Evolutionary conservation across 192 early-diverging fungal species (phyloP).

Genomic region (Backusella luteola): DNA sequence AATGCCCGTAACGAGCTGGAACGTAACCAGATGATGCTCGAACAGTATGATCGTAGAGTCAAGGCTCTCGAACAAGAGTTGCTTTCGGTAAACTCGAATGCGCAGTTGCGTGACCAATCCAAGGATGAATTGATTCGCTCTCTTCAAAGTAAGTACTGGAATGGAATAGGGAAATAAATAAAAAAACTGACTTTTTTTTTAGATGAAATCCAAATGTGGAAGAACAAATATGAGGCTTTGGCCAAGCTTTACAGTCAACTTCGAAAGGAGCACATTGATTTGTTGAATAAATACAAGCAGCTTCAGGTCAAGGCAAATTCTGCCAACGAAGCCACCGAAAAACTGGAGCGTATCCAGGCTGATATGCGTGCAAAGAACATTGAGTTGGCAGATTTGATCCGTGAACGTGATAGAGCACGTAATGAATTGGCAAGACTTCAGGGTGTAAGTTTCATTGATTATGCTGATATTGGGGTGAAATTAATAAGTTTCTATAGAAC

Average conservation of each 20-base stretch:
- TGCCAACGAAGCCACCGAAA: slow-evolving; percentile 81
- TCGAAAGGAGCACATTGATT: slow-evolving; percentile 91
- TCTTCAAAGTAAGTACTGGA: slow-evolving; percentile 63
- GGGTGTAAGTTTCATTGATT: slow-evolving; percentile 26
- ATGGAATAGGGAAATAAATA: too few relatives aligned
- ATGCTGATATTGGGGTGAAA: neutral
- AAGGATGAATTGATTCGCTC: slow-evolving; percentile 85
- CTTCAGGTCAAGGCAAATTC: slow-evolving; percentile 78
- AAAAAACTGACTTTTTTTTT: neutral
- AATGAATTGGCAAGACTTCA: slow-evolving; percentile 79
- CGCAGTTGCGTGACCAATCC: slow-evolving; percentile 70
- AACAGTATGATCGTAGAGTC: slow-evolving; percentile 86
- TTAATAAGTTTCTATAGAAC: slow-evolving; percentile 37
- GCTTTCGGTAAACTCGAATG: slow-evolving; percentile 61
- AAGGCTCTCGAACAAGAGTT: slow-evolving; percentile 85
- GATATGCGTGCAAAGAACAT: slow-evolving; percentile 71
- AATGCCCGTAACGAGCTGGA: slow-evolving; percentile 74
- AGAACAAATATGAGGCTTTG: slow-evolving; percentile 95
- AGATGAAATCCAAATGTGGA: slow-evolving; percentile 95
- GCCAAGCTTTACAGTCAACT: slow-evolving; percentile 98
- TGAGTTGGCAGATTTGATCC: slow-evolving; percentile 85
- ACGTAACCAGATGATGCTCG: slow-evolving; percentile 78
- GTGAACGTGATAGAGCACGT: slow-evolving; percentile 83
- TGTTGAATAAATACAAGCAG: slow-evolving; percentile 88
- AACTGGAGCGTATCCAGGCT: slow-evolving; percentile 76